A percentile compares a stretch with the other conserved stretches of the same genome.
Conservation (phyloP, 768 basidiomycete genomes). For the Russula sp. region DNA sequence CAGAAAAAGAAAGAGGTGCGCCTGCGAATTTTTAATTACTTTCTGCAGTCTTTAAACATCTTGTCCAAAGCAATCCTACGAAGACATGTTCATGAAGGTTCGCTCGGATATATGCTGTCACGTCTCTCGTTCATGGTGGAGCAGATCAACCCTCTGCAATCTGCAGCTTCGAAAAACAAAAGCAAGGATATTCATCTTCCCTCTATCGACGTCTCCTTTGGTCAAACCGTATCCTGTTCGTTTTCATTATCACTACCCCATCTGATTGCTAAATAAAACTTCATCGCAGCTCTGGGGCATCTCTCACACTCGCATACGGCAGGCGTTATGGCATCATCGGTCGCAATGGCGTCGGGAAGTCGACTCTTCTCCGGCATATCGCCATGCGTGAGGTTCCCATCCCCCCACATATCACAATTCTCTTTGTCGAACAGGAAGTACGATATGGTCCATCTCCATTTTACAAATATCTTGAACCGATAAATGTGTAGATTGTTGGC, state of each 20-base stretch:
- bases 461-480: neutral
- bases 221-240: conserved; percentile 89
- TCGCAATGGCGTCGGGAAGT: conserved; percentile 82
- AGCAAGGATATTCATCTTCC: conserved; percentile 96
- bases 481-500: conserved; percentile 65
- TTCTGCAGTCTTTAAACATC: conserved; percentile 1
- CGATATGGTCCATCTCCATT: conserved; percentile 26
- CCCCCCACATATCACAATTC: conserved; percentile 91
- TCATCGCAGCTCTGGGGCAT: conserved; percentile 67
- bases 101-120: neutral
- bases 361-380: conserved; percentile 90
- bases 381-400: conserved; percentile 93
- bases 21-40: neutral
- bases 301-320: conserved; percentile 82
- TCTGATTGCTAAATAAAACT: conserved; percentile 3
- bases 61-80: conserved; percentile 81
- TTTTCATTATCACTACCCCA: conserved; percentile 24
- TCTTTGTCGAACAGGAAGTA: conserved; percentile 98
- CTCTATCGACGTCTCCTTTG: conserved; percentile 95
- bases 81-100: conserved; percentile 99
- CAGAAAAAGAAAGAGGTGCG: conserved; percentile 84
- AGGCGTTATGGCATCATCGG: conserved; percentile 91
- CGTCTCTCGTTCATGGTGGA: neutral
- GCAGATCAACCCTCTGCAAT: conserved; percentile 90
- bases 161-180: conserved; percentile 79